Percentiles rank a stretch among this genome's conserved stretches.
Conservation (phyloP, 768 basidiomycete genomes). For the Lactarius trivialis region DNA sequence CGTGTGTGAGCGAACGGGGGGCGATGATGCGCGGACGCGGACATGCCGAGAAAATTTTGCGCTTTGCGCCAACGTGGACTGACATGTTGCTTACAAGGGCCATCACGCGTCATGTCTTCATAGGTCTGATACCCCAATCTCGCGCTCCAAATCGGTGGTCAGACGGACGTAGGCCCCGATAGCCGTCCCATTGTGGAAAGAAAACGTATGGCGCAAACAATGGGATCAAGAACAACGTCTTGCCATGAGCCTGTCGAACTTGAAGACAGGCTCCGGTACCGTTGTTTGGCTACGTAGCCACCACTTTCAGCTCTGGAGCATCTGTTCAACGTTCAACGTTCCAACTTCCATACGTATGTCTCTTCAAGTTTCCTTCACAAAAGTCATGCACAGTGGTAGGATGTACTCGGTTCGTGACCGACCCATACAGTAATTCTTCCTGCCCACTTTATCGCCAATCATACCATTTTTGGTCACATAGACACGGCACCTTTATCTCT, state of each 20-base stretch:
- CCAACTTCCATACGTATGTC: background rate
- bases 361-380: background rate
- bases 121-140: background rate
- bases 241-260: no score
- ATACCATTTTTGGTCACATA: background rate
- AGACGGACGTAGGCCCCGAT: background rate
- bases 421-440: background rate
- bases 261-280: background rate
- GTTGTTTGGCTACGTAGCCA: background rate
- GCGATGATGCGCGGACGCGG: background rate
- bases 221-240: background rate
- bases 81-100: background rate
- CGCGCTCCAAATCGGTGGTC: conserved; percentile 1
- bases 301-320: background rate
- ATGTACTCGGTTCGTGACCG: background rate
- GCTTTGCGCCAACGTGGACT: background rate
- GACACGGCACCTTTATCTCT: background rate
- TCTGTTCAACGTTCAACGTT: background rate
- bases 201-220: background rate
- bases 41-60: background rate
- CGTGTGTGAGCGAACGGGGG: background rate
- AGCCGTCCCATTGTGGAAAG: background rate
- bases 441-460: background rate
- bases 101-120: background rate
- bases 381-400: background rate